These are phyloP conservation scores for Monosporascus sp. DNA, from an alignment of 2,329 filamentous ascomycete genomes.

Conservation along the genomic window DNA sequence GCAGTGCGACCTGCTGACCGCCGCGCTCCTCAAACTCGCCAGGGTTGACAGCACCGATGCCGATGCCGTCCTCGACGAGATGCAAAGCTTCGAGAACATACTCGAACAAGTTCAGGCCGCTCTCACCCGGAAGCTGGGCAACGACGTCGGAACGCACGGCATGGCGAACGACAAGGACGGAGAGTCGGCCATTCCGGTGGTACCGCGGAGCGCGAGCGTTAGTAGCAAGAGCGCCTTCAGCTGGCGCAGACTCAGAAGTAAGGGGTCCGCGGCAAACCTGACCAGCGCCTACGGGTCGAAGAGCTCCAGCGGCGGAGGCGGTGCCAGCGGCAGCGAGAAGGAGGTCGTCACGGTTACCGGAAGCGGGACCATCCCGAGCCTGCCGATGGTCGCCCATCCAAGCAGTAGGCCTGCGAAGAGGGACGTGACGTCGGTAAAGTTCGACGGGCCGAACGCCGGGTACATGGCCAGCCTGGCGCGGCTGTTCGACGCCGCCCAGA, in stretches of 20 bases:
- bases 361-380: conserved; percentile 57
- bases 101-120: conserved; percentile 78
- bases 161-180: conserved; percentile 38
- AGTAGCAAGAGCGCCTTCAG: conserved; percentile 77
- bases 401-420: conserved; percentile 66
- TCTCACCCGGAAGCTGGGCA: conserved; percentile 81
- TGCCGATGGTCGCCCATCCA: conserved; percentile 69
- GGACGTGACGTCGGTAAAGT: conserved; percentile 62
- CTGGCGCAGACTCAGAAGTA: conserved; percentile 84
- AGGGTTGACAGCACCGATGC: conserved; percentile 85
- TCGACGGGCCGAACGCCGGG: conserved; percentile 76
- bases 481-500: conserved; percentile 88
- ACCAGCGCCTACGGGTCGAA: conserved; percentile 46
- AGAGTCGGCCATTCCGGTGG: conserved; percentile 22
- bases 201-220: conserved; percentile 54
- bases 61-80: conserved; percentile 87
- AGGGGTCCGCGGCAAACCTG: conserved; percentile 69
- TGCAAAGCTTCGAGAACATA: conserved; percentile 81
- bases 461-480: conserved; percentile 90
- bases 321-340: conserved; percentile 29
- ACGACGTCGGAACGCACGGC: conserved; percentile 80
- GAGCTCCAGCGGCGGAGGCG: conserved; percentile 27
- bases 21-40: conserved; percentile 76
- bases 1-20: conserved; percentile 85
- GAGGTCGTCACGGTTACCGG: conserved; percentile 34